phyloP scores from a whole-genome alignment of 495 filamentous ascomycete genomes.

The Podospora australis region DNA sequence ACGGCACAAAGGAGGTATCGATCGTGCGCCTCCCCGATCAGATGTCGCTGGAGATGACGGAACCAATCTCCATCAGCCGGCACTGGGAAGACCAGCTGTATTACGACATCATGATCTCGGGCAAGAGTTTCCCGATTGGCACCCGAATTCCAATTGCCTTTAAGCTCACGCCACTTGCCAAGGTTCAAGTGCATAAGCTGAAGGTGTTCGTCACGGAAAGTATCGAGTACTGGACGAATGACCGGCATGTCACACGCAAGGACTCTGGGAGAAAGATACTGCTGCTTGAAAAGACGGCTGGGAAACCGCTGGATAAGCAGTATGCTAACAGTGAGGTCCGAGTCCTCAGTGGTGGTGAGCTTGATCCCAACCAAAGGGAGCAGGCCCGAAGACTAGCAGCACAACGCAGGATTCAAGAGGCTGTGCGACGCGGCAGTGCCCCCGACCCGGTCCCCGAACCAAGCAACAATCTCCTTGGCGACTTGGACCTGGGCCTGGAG shows the following conservation, averaged over 20 bases:
- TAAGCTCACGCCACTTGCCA: constrained; percentile 91
- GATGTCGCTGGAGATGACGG: constrained; percentile 85
- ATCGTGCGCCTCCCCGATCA: constrained; percentile 87
- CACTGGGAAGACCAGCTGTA: constrained; percentile 98
- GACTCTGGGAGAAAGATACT: constrained; percentile 80
- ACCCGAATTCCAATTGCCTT: constrained; percentile 93
- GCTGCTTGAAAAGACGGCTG: constrained; percentile 85
- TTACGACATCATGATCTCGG: constrained; percentile 97
- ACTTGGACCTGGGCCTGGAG: constrained; percentile 59
- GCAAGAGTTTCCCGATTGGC: constrained; percentile 94
- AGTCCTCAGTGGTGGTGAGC: constrained; percentile 73
- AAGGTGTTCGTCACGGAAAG: constrained; percentile 94
- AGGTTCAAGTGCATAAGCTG: constrained; percentile 93
- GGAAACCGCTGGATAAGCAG: constrained; percentile 66
- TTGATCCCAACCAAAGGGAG: constrained; percentile 36
- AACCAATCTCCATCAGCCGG: constrained; percentile 93
- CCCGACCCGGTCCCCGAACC: constrained; percentile 41
- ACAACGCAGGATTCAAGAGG: constrained; percentile 33
- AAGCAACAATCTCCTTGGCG: constrained; percentile 71
- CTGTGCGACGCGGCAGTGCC: constrained; percentile 21
- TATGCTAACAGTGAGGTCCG: constrained; percentile 76
- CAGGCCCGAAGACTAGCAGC: constrained; percentile 36
- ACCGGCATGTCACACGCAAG: constrained; percentile 81
- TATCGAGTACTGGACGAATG: constrained; percentile 84
- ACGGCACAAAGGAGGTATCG: constrained; percentile 75